Conservation (phyloP, 2,329 filamentous ascomycete genomes). For the Sarocladium kiliense region DNA sequence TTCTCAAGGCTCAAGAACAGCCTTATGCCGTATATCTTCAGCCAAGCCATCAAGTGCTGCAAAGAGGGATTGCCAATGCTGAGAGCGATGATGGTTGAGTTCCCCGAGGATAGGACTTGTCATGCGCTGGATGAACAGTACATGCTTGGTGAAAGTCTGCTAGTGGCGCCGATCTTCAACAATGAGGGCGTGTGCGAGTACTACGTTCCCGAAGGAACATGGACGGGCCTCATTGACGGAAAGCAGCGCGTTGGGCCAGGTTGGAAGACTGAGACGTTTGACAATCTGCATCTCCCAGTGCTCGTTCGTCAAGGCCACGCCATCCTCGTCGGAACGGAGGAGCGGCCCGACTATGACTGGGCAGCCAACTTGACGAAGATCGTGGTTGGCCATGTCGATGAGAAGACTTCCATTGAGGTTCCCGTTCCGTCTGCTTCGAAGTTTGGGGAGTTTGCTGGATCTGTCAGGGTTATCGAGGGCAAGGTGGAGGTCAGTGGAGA, state of each 20-base stretch:
- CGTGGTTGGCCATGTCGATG: not conserved
- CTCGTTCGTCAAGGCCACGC: slow-evolving; percentile 3
- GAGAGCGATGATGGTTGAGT: slow-evolving; percentile 63
- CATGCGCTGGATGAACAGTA: slow-evolving; percentile 68
- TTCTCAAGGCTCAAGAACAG: slow-evolving; percentile 46
- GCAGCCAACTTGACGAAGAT: not conserved
- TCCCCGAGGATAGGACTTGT: slow-evolving; percentile 62
- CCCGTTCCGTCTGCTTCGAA: slow-evolving; percentile 3
- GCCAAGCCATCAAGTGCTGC: slow-evolving; percentile 35
- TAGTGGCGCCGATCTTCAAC: slow-evolving; percentile 61
- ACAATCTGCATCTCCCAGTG: slow-evolving; percentile 6
- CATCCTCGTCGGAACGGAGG: slow-evolving; percentile 4
- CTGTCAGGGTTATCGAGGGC: not conserved
- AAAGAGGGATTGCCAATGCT: slow-evolving; percentile 56
- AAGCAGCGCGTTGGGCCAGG: slow-evolving; percentile 7
- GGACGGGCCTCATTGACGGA: slow-evolving; percentile 27
- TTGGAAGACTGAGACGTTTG: slow-evolving; percentile 8
- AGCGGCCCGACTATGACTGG: slow-evolving; percentile 9
- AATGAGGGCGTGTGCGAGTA: slow-evolving; percentile 60
- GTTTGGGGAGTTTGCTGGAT: slow-evolving; percentile 1
- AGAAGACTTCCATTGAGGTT: not conserved
- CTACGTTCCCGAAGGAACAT: slow-evolving; percentile 50
- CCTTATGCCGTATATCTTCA: slow-evolving; percentile 47
- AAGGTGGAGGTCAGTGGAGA: slow-evolving; percentile 3
- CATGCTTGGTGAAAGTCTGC: slow-evolving; percentile 62